phyloP scores from a whole-genome alignment of 2,329 filamentous ascomycete species.

The Gyromitra esculenta region DNA sequence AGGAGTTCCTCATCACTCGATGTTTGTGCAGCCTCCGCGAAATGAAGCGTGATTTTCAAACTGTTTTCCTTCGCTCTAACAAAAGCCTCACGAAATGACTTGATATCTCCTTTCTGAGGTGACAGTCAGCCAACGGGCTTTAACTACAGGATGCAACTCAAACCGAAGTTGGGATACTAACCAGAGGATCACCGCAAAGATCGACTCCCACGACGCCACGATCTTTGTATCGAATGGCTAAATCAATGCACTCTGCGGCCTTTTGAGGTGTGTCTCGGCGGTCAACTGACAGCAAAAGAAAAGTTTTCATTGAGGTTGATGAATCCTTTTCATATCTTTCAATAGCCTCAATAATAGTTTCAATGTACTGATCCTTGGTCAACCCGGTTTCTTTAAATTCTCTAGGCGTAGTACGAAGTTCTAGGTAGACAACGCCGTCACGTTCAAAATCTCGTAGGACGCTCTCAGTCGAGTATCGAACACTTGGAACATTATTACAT shows the following conservation, averaged over 20 bases:
- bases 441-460: constrained; percentile 73
- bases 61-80: constrained; percentile 66
- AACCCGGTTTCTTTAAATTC: constrained; percentile 67
- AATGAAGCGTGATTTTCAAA: constrained; percentile 77
- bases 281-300: constrained; percentile 79
- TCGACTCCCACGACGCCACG: constrained; percentile 77
- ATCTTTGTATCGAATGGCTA: constrained; percentile 68
- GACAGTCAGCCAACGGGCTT: constrained; percentile 5
- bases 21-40: constrained; percentile 74
- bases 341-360: constrained; percentile 73
- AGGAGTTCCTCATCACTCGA: constrained; percentile 70
- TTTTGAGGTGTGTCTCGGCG: constrained; percentile 69
- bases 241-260: constrained; percentile 71
- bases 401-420: constrained; percentile 82
- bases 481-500: constrained; percentile 70
- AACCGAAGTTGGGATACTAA: constrained; percentile 18
- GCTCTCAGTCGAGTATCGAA: constrained; percentile 71
- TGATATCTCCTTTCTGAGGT: constrained; percentile 66
- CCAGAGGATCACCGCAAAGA: constrained; percentile 77
- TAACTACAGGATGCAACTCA: neutral
- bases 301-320: constrained; percentile 66
- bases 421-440: constrained; percentile 80
- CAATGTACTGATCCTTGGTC: constrained; percentile 72
- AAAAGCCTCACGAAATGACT: constrained; percentile 70
- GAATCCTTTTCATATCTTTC: constrained; percentile 61